These are phyloP conservation scores for Lentinula aciculospora DNA, from an alignment of 768 basidiomycete species.

Conservation along the genomic window DNA sequence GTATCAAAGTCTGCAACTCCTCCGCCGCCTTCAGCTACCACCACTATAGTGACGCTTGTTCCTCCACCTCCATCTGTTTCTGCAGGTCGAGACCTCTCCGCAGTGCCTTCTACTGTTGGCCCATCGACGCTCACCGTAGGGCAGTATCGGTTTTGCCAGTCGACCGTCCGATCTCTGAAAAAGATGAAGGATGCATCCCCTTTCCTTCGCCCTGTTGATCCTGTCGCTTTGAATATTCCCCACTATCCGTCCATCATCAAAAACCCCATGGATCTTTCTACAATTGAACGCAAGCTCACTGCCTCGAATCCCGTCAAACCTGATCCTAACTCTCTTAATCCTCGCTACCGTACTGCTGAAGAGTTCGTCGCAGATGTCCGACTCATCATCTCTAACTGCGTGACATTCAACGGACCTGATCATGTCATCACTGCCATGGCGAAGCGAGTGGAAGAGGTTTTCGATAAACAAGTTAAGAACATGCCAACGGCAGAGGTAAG, in stretches of 20 bases:
- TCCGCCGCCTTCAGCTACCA: constrained; percentile 53
- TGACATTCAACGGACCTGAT: constrained; percentile 90
- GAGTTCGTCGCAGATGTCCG: constrained; percentile 85
- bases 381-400: constrained; percentile 82
- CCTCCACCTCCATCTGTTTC: constrained; percentile 21
- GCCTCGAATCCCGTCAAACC: constrained; percentile 78
- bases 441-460: constrained; percentile 74
- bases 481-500: constrained; percentile 78
- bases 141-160: constrained; percentile 78
- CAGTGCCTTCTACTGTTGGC: constrained; percentile 16
- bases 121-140: constrained; percentile 48
- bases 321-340: constrained; percentile 61
- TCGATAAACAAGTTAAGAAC: constrained; percentile 85
- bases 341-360: constrained; percentile 71
- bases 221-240: constrained; percentile 75
- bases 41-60: constrained; percentile 30
- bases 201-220: constrained; percentile 87
- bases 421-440: constrained; percentile 78
- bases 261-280: constrained; percentile 90
- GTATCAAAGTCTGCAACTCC: constrained; percentile 65
- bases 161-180: constrained; percentile 76
- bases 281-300: constrained; percentile 82
- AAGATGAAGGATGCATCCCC: constrained; percentile 79
- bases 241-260: constrained; percentile 87
- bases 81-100: constrained; percentile 17